Conservation (phyloP, 2,329 filamentous ascomycete species). For the Grosmannia huntii region DNA sequence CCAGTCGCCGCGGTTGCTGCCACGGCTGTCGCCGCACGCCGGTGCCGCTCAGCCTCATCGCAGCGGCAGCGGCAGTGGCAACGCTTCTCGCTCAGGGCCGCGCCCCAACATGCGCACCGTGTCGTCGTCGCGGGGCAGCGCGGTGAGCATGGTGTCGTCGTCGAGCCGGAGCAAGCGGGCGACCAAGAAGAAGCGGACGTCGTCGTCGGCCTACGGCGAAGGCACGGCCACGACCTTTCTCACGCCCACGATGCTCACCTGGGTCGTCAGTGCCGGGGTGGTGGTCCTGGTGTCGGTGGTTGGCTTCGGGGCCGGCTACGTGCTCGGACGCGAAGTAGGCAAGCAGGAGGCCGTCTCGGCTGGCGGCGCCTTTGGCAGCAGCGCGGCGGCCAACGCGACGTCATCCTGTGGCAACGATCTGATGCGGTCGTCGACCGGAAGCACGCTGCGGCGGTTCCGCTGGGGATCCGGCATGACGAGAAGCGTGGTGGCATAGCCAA, state of each 20-base stretch:
- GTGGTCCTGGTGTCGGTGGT: constrained; percentile 56
- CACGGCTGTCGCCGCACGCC: neutral
- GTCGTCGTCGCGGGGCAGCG: constrained; percentile 13
- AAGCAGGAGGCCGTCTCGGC: constrained; percentile 41
- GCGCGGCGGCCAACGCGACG: constrained; percentile 29
- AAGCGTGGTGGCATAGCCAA: constrained; percentile 32
- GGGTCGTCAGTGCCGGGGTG: constrained; percentile 54
- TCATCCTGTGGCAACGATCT: constrained; percentile 39
- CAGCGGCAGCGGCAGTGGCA: neutral
- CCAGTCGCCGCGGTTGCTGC: constrained; percentile 9
- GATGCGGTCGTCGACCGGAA: constrained; percentile 33
- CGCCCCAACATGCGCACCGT: constrained; percentile 3
- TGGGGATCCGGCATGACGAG: constrained; percentile 38
- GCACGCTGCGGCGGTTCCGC: constrained; percentile 38
- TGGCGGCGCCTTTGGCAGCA: constrained; percentile 27
- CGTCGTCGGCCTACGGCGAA: constrained; percentile 17
- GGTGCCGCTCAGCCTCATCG: neutral
- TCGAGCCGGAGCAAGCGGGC: constrained; percentile 28
- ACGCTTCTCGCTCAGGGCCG: neutral
- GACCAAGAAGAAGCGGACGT: constrained; percentile 45
- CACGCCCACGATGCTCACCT: constrained; percentile 48
- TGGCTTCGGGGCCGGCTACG: constrained; percentile 51
- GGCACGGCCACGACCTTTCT: constrained; percentile 24
- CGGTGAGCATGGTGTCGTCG: constrained; percentile 2
- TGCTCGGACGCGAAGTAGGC: constrained; percentile 54